A percentile compares a stretch with the other conserved stretches of the same genome.
Conservation (phyloP, 2,329 filamentous ascomycete species). For the Fulvia fulva region DNA sequence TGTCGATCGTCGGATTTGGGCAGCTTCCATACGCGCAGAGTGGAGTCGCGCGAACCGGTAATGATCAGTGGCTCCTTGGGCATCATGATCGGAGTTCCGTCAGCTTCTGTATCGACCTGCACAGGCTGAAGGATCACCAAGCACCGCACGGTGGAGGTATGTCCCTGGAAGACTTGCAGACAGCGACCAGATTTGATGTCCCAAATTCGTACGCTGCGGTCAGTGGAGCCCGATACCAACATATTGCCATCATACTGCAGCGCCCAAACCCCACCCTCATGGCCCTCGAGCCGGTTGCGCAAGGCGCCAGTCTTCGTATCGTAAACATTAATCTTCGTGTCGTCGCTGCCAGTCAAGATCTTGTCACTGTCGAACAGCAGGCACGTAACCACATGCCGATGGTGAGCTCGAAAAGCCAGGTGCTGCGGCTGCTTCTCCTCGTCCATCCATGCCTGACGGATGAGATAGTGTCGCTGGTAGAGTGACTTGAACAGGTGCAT, state of each 20-base stretch:
- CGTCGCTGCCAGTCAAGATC: conserved; percentile 94
- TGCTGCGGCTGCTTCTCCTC: conserved; percentile 78
- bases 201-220: conserved; percentile 98
- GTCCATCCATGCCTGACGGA: conserved; percentile 87
- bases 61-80: conserved; percentile 94
- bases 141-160: conserved; percentile 95
- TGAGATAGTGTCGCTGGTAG: conserved; percentile 87
- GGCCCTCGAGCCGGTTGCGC: conserved; percentile 78
- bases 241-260: conserved; percentile 94
- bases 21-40: conserved; percentile 88
- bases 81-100: conserved; percentile 79
- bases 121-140: conserved; percentile 89
- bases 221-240: conserved; percentile 91
- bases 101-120: conserved; percentile 65
- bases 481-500: conserved; percentile 95
- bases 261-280: conserved; percentile 97
- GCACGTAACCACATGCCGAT: conserved; percentile 94
- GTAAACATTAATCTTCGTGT: conserved; percentile 96
- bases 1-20: conserved; percentile 72
- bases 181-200: conserved; percentile 91
- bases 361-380: conserved; percentile 97
- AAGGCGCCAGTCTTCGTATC: conserved; percentile 91
- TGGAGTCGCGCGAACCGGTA: conserved; percentile 92
- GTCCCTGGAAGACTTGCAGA: conserved; percentile 93
- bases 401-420: conserved; percentile 93